Conservation (phyloP, 192 early-diverging fungal genomes). For the Gryganskiella cystojenkinii region DNA sequence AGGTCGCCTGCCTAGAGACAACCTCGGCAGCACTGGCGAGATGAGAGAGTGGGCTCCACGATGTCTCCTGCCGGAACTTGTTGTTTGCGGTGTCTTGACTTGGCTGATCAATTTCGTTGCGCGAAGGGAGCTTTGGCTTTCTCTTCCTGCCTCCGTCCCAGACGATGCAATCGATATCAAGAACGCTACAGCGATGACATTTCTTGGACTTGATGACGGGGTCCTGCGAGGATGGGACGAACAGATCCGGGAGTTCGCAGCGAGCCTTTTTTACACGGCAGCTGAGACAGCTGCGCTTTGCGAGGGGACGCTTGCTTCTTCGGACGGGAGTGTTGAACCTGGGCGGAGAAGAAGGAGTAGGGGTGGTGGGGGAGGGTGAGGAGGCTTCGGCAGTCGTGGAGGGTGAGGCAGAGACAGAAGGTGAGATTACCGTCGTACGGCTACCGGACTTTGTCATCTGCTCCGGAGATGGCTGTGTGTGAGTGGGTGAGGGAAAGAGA, state of each 20-base stretch:
- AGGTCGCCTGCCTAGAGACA: neutral
- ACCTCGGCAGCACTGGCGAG: conserved; percentile 8
- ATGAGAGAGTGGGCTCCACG: conserved; percentile 19
- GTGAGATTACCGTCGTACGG: too few species aligned
- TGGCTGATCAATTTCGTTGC: neutral
- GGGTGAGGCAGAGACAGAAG: too few species aligned
- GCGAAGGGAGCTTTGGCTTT: conserved; percentile 13
- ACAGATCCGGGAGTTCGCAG: conserved; percentile 27
- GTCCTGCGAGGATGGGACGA: conserved; percentile 21
- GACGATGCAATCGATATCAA: conserved; percentile 30
- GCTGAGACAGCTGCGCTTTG: conserved; percentile 33
- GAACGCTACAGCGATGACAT: conserved; percentile 30
- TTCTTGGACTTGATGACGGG: conserved; percentile 26
- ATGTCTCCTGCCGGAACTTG: neutral
- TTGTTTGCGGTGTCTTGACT: neutral
- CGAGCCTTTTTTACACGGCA: conserved; percentile 37
- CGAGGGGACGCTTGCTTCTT: conserved; percentile 15
- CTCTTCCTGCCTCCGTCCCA: conserved; percentile 41
- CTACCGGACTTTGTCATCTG: too few species aligned
- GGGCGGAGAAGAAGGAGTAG: neutral
- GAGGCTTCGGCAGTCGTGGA: neutral
- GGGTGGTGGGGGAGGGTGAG: neutral
- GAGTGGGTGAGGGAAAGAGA: too few species aligned
- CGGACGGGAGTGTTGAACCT: neutral
- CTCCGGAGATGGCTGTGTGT: too few species aligned